These are phyloP conservation scores for Zopfia rhizophila DNA, from an alignment of 2,329 filamentous ascomycete genomes.

Conservation along the genomic window DNA sequence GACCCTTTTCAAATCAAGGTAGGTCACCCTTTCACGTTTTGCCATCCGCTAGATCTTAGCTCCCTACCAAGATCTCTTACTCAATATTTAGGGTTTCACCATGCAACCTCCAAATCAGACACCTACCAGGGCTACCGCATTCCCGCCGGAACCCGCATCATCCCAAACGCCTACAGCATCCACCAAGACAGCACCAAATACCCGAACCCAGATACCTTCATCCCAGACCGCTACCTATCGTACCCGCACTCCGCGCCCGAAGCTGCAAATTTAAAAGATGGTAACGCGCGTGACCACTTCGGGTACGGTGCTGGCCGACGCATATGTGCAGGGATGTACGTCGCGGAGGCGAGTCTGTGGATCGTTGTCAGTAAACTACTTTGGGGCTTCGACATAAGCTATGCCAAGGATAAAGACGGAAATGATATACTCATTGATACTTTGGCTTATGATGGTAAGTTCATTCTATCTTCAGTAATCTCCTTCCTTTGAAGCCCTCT, in stretches of 20 bases:
- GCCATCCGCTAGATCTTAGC: conserved; percentile 25
- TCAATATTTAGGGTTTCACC: conserved; percentile 45
- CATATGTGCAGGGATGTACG: conserved; percentile 64
- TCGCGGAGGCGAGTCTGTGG: conserved; percentile 63
- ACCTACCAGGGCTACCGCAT: conserved; percentile 54
- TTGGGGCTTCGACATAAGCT: conserved; percentile 11
- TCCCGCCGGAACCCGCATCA: conserved; percentile 52
- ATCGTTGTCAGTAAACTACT: conserved; percentile 10
- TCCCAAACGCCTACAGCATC: conserved; percentile 53
- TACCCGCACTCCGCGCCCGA: conserved; percentile 36
- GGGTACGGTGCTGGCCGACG: conserved; percentile 63
- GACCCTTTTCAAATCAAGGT: too few species aligned
- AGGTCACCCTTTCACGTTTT: too few species aligned
- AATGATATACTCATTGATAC: too few species aligned
- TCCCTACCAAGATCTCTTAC: too few species aligned
- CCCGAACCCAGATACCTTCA: conserved; percentile 28
- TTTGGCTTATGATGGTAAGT: too few species aligned
- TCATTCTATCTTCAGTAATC: too few species aligned
- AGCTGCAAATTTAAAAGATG: conserved; percentile 42
- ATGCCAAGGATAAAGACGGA: too few species aligned
- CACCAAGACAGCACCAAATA: conserved; percentile 39
- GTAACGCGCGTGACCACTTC: conserved; percentile 59
- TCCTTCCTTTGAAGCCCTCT: too few species aligned
- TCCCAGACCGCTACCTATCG: conserved; percentile 20
- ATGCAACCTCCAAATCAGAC: conserved; percentile 57